Evolutionary conservation across 2,329 filamentous ascomycete genomes (phyloP), one percentile per base, ranked within the genome.

Genomic region (Fusarium pininemorale): DNA sequence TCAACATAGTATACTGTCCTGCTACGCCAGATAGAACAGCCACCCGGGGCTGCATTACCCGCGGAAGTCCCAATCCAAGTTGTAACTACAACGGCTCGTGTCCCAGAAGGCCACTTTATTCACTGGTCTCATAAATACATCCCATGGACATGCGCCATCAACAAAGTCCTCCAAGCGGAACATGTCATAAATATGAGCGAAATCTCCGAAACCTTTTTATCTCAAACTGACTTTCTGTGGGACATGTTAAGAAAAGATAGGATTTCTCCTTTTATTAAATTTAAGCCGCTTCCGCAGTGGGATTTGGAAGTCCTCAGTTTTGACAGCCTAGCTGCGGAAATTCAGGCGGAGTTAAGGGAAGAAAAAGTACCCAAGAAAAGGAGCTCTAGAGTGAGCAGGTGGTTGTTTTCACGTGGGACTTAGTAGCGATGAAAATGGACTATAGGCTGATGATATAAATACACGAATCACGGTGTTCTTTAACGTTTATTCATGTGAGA

Each of bases 231-330:
- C 8, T 51, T 51, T 8, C 1, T 51, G 0, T 35, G 48, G 30
- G 22, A 51, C 0, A 4, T 24, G 3, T 18, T 18, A 5, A n/a
- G 5, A 18, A 9, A 1, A 18, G 22, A n/a, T 3, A 18, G 3
- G 7, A 0, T 2, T 32, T 1, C 2, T 6, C 15, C 28, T 32
- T 2, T 18, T 3, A 1, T 13, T 1, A 50, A 50, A 22, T 1
- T 18, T 32, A 51, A 10, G 2, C 47, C 28, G 22, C 1, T 7
- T 32, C 15, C 11, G 15, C 11, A 15, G 3, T 50, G 22, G 10
- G 22, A 24, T 18, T 51, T 51, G 12, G 4, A 14, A 11, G 5
- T 20, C 0, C 24, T 24, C 12, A 14, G 8, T 0, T 35, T 51
- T 14, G 12, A 24, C 6, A 5, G 22, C 15, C 5, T 32, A 13